phyloP scores from a whole-genome alignment of 768 basidiomycete species.

The Cubamyces sp. region DNA sequence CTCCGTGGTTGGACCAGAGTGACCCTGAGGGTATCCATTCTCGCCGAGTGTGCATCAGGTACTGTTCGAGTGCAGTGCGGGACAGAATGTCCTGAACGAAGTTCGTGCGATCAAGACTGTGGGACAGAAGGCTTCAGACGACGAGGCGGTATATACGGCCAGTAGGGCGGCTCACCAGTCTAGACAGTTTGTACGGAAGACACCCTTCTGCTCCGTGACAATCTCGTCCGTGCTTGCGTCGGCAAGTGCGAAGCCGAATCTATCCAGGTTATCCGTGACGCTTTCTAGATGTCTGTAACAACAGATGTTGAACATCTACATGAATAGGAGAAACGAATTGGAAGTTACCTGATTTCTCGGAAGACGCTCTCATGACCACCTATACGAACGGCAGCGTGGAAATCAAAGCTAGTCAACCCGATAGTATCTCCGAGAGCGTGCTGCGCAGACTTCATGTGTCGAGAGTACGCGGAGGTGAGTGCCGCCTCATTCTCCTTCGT shows the following conservation, averaged over 20 bases:
- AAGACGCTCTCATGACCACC: conserved; percentile 89
- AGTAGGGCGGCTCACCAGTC: conserved; percentile 68
- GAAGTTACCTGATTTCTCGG: conserved; percentile 68
- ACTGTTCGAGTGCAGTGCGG: conserved; percentile 77
- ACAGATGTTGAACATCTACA: background rate
- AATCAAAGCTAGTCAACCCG: conserved; percentile 89
- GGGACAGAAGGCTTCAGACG: background rate
- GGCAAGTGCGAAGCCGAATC: conserved; percentile 85
- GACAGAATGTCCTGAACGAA: conserved; percentile 97
- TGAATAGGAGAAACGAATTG: background rate
- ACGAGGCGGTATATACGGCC: background rate
- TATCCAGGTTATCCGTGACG: conserved; percentile 67
- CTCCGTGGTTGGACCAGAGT: conserved; percentile 87
- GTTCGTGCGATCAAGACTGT: conserved; percentile 93
- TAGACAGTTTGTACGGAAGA: conserved; percentile 93
- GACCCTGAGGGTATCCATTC: conserved; percentile 71
- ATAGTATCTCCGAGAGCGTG: conserved; percentile 67
- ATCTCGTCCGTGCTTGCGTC: conserved; percentile 66
- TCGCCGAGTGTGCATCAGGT: conserved; percentile 74
- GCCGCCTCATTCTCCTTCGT: conserved; percentile 90
- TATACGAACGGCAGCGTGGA: conserved; percentile 79
- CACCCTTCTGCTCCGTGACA: conserved; percentile 88
- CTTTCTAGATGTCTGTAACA: conserved; percentile 58
- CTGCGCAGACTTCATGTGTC: conserved; percentile 73
- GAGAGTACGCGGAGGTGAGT: conserved; percentile 80